Percentiles rank a stretch among this genome's conserved stretches.
phyloP scores from a whole-genome alignment of 2,329 filamentous ascomycete species.

The Cladophialophora bantiana region DNA sequence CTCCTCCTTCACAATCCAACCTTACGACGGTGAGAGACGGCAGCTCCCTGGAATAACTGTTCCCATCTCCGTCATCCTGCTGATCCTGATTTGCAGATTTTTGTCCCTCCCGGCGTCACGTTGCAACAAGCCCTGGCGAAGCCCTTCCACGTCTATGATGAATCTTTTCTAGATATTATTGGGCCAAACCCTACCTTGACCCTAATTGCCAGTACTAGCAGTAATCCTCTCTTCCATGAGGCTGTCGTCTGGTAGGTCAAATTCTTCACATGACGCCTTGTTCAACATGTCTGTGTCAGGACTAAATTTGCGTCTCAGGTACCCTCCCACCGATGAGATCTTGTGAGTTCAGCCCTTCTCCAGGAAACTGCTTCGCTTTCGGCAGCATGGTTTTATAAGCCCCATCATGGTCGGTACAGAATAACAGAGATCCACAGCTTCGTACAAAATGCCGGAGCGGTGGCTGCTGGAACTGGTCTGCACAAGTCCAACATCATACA shows the following conservation, averaged over 20 bases:
- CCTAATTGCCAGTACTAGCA: constrained; percentile 55
- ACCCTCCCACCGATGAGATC: constrained; percentile 46
- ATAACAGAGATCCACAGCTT: constrained; percentile 44
- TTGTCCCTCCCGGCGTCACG: constrained; percentile 55
- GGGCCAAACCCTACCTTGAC: constrained; percentile 59
- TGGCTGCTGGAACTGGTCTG: constrained; percentile 58
- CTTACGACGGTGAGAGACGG: constrained; percentile 46
- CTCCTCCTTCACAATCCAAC: constrained; percentile 44
- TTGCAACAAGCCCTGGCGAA: constrained; percentile 44
- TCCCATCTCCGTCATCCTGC: neutral
- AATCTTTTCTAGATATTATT: constrained; percentile 60
- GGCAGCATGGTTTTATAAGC: neutral
- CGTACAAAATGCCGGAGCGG: constrained; percentile 59
- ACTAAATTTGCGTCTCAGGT: constrained; percentile 41
- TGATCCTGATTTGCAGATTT: constrained; percentile 42
- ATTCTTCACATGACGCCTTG: neutral
- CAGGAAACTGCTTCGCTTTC: neutral
- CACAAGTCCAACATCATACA: constrained; percentile 60
- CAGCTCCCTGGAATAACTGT: neutral
- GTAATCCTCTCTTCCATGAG: constrained; percentile 62
- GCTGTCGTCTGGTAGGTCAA: constrained; percentile 59
- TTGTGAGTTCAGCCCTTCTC: neutral
- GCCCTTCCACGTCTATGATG: constrained; percentile 59
- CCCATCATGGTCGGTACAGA: neutral
- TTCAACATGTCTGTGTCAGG: neutral